Evolutionary conservation across 805 yeast species (phyloP), one percentile per base, ranked within the genome.

Genomic region (Candida railenensis): DNA sequence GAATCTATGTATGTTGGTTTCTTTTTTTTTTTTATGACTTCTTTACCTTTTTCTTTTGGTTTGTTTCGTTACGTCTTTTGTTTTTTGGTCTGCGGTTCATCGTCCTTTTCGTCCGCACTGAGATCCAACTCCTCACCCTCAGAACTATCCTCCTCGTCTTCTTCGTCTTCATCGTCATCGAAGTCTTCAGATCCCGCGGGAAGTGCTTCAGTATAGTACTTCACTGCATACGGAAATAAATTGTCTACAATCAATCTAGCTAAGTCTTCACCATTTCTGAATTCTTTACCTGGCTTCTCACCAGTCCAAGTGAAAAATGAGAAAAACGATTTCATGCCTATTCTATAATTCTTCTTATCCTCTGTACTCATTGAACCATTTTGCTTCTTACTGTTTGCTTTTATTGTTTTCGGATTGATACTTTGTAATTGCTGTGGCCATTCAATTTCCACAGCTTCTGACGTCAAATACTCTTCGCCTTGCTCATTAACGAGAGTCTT

Each of bases 241-340:
- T 91, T 96, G 40, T 89, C 96, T 3, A 80, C 72, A 12, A 92
- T 70, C 37, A 87, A 65, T 43, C 81, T 71, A 0, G 96, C 88
- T 45, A 91, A 72, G 9, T 84, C 89, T 50, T 84, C 92, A 20
- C 96, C 96, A 47, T 78, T 76, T 50, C 90, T 77, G 59, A 82
- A 88, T 60, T 83, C 94, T 65, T 82, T 87, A 1, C 89, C 87
- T 1, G 89, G 85, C 52, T 83, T 84, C 32, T 67, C 62, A 0
- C 96, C 96, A 0, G 94, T 85, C 91, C 95, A 90, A 41, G 73
- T 71, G 60, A 90, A 91, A 84, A 91, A 91, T 4, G 89, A 85
- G 64, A 92, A 91, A 57, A 92, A 85, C 12, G 92, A 82, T 58
- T 84, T 83, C 89, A 85, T 85, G 3, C 91, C 91, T 16, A 73